These are phyloP conservation scores for Pichia rugopelliculosa DNA, from an alignment of 805 yeast species.

Conservation along the genomic window DNA sequence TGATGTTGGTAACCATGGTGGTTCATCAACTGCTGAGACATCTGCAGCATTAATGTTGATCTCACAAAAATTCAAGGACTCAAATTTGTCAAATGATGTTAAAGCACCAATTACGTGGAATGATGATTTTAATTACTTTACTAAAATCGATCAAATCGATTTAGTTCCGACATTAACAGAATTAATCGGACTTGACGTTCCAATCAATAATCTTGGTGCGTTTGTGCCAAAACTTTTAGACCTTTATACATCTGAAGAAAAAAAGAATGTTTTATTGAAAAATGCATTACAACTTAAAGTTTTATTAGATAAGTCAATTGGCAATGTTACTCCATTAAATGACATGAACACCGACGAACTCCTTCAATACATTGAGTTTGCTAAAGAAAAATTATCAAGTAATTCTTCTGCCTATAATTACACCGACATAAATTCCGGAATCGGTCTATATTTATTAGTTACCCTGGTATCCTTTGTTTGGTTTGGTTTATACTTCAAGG, in stretches of 20 bases:
- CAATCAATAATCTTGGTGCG: slow-evolving; percentile 68
- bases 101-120: slow-evolving; percentile 33
- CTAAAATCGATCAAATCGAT: slow-evolving; percentile 57
- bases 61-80: slow-evolving; percentile 47
- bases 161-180: slow-evolving; percentile 63
- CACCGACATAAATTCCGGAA: slow-evolving; percentile 37
- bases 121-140: slow-evolving; percentile 46
- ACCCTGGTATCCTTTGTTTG: slow-evolving; percentile 24
- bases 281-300: slow-evolving; percentile 52
- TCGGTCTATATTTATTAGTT: slow-evolving; percentile 27
- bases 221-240: slow-evolving; percentile 51
- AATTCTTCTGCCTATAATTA: slow-evolving; percentile 72
- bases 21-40: slow-evolving; percentile 88
- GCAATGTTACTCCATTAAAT: slow-evolving; percentile 13
- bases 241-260: slow-evolving; percentile 37
- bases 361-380: slow-evolving; percentile 31
- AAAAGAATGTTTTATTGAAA: slow-evolving; percentile 35
- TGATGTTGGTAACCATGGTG: slow-evolving; percentile 94
- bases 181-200: slow-evolving; percentile 57
- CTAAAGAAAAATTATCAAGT: slow-evolving; percentile 46
- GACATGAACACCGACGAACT: slow-evolving; percentile 13
- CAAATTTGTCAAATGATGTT: slow-evolving; percentile 15
- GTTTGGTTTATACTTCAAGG: slow-evolving; percentile 17
- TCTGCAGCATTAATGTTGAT: slow-evolving; percentile 72
- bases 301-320: slow-evolving; percentile 36